Evolutionary conservation across 1,284 basidiomycete genomes (phyloP).

Genomic region (Abortiporus biennis): DNA sequence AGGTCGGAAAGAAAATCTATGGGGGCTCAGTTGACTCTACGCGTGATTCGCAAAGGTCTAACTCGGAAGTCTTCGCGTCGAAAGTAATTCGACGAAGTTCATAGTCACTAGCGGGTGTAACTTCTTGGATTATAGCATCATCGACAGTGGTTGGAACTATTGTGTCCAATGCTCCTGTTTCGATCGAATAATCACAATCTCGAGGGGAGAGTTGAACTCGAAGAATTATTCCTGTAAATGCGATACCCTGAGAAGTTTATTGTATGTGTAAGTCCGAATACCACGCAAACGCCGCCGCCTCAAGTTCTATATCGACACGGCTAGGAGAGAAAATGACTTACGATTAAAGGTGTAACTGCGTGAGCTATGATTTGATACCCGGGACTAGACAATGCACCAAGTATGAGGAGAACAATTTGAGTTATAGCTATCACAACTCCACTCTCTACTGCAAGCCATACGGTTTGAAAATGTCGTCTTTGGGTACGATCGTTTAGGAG

Average conservation of each 20-base stretch:
- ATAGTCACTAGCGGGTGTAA: no score
- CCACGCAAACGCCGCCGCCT: neutral
- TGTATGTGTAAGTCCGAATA: neutral
- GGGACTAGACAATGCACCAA: slow-evolving; percentile 1
- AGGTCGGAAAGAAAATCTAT: no score
- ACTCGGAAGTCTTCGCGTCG: no score
- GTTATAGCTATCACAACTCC: slow-evolving; percentile 1
- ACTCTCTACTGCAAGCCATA: slow-evolving; percentile 4
- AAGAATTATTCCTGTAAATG: slow-evolving; percentile 2
- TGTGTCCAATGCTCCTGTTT: neutral
- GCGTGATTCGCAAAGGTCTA: no score
- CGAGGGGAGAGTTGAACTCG: slow-evolving; percentile 1
- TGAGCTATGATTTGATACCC: slow-evolving; percentile 5
- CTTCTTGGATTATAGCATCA: neutral
- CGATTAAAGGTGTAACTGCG: slow-evolving; percentile 3
- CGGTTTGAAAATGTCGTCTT: neutral
- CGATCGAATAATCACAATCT: neutral
- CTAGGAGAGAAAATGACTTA: neutral
- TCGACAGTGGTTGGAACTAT: neutral
- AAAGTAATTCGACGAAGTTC: no score
- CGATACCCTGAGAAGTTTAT: slow-evolving; percentile 2
- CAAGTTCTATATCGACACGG: neutral
- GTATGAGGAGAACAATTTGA: neutral
- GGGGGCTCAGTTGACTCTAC: no score
- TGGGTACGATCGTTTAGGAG: neutral